phyloP scores from a whole-genome alignment of 805 yeast genomes.

The Pichia kluyveri region DNA sequence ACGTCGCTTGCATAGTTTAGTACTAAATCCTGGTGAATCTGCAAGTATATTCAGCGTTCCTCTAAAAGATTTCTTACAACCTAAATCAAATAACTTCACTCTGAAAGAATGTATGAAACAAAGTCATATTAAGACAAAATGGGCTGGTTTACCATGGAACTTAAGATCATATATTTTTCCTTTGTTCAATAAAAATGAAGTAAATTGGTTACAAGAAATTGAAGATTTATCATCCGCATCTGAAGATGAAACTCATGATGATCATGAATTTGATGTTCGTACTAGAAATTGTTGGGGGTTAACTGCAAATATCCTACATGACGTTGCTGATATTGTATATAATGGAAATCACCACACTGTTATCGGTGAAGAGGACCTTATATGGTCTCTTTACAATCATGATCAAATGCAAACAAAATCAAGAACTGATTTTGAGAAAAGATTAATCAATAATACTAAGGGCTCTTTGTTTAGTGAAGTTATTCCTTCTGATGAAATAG shows the following conservation, averaged over 20 bases:
- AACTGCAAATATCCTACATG: constrained; percentile 72
- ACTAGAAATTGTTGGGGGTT: constrained; percentile 76
- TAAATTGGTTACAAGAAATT: constrained; percentile 52
- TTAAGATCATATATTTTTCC: constrained; percentile 56
- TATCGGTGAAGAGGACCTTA: constrained; percentile 59
- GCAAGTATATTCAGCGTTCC: constrained; percentile 66
- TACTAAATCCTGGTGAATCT: constrained; percentile 70
- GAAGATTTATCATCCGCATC: constrained; percentile 53
- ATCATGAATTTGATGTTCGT: constrained; percentile 32
- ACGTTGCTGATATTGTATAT: constrained; percentile 50
- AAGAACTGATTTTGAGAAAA: constrained; percentile 46
- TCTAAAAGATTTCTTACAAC: constrained; percentile 44
- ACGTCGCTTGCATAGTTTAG: constrained; percentile 20
- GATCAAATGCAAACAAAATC: constrained; percentile 40
- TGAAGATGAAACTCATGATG: constrained; percentile 30
- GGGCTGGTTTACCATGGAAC: constrained; percentile 72
- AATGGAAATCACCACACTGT: constrained; percentile 25
- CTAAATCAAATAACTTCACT: constrained; percentile 20
- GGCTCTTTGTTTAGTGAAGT: constrained; percentile 37
- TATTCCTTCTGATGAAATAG: constrained; percentile 35
- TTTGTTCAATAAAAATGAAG: constrained; percentile 44
- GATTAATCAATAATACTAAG: constrained; percentile 36
- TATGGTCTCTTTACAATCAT: constrained; percentile 41
- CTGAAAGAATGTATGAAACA: constrained; percentile 27
- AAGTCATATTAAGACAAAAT: constrained; percentile 32